Evolutionary conservation across 1,139 yeast species (phyloP).

Genomic region (Geotrichum carabidarum): DNA sequence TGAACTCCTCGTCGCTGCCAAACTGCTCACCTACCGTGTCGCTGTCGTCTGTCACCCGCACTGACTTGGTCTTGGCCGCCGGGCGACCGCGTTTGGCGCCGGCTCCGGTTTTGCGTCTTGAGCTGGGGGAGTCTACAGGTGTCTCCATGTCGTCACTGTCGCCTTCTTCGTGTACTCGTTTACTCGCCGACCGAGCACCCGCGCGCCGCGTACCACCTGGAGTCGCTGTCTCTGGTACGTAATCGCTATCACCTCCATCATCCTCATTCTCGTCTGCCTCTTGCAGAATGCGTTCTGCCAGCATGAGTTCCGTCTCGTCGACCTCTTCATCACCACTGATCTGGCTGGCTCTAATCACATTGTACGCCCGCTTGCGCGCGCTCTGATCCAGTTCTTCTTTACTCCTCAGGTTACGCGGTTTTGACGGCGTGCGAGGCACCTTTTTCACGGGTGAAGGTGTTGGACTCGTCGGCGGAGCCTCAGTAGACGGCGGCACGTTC

Average conservation of each 20-base stretch:
- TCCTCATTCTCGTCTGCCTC: slow-evolving; percentile 23
- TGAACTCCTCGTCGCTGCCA: slow-evolving; percentile 26
- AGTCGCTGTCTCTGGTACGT: neutral
- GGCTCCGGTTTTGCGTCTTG: neutral
- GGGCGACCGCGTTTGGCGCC: slow-evolving; percentile 1
- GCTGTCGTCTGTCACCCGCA: neutral
- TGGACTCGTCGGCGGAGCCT: neutral
- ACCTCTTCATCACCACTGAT: slow-evolving; percentile 39
- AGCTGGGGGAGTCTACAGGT: neutral
- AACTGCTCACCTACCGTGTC: neutral
- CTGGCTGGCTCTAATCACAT: slow-evolving; percentile 36
- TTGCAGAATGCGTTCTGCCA: slow-evolving; percentile 47
- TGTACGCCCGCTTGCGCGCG: slow-evolving; percentile 49
- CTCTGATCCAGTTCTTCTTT: slow-evolving; percentile 44
- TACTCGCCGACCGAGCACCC: neutral
- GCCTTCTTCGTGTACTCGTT: slow-evolving; percentile 3
- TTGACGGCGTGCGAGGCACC: slow-evolving; percentile 14
- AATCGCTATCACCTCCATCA: neutral
- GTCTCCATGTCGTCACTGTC: slow-evolving; percentile 18
- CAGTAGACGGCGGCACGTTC: slow-evolving; percentile 7
- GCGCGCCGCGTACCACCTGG: neutral
- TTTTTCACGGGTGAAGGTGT: slow-evolving; percentile 3
- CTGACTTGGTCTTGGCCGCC: neutral
- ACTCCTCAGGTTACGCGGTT: slow-evolving; percentile 12
- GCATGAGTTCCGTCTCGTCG: slow-evolving; percentile 41